phyloP scores from a whole-genome alignment of 768 basidiomycete species.

The Lentinula lateritia region DNA sequence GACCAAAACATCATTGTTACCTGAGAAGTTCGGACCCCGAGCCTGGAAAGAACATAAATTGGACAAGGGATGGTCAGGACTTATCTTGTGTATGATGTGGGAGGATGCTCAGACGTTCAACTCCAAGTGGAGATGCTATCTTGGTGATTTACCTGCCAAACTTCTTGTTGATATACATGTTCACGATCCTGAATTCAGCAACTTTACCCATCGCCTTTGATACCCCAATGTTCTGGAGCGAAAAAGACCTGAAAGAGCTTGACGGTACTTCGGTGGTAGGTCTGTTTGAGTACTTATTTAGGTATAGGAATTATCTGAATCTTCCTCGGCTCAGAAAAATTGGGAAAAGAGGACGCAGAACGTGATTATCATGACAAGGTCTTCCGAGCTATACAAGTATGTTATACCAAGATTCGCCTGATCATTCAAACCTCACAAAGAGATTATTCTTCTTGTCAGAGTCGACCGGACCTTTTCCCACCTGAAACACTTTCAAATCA shows the following conservation, averaged over 20 bases:
- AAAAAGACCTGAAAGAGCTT: slow-evolving; percentile 67
- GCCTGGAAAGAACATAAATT: slow-evolving; percentile 61
- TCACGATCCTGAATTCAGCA: slow-evolving; percentile 26
- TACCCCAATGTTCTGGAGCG: slow-evolving; percentile 93
- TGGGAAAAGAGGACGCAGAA: slow-evolving; percentile 82
- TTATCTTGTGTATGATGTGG: slow-evolving; percentile 97
- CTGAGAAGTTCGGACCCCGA: slow-evolving; percentile 47
- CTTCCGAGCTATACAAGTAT: slow-evolving; percentile 65
- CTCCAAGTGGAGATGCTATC: slow-evolving; percentile 70
- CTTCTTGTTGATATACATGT: neutral
- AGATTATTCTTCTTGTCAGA: slow-evolving; percentile 30
- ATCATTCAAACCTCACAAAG: neutral
- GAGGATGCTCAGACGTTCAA: slow-evolving; percentile 61
- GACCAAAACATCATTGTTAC: slow-evolving; percentile 67
- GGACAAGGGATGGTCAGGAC: slow-evolving; percentile 73
- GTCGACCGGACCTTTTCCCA: slow-evolving; percentile 68
- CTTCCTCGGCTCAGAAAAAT: slow-evolving; percentile 52
- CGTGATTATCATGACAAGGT: slow-evolving; percentile 62
- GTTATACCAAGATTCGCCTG: slow-evolving; percentile 12
- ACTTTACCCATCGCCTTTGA: slow-evolving; percentile 70
- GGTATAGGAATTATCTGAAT: neutral
- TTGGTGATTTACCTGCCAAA: slow-evolving; percentile 40
- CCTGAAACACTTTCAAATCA: slow-evolving; percentile 32
- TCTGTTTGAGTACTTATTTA: slow-evolving; percentile 29
- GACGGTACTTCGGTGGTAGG: slow-evolving; percentile 84